Evolutionary conservation across 1,139 yeast genomes (phyloP).

Genomic region (Lodderomyces margitis): DNA sequence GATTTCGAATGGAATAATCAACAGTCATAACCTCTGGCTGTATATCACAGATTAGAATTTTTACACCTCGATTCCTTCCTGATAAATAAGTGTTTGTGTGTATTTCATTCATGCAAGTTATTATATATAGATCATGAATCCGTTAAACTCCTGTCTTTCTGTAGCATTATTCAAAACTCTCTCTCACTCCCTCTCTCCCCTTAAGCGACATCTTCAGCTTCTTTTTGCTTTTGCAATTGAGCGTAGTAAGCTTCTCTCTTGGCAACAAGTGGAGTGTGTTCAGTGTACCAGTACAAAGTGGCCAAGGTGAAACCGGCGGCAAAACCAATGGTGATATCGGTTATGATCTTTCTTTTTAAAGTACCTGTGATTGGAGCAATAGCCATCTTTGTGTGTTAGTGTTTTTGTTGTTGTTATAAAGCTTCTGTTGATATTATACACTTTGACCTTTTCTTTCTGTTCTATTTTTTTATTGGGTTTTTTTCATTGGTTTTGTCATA

Average conservation of each 20-base stretch:
- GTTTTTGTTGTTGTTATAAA: not conserved
- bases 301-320: conserved; percentile 41
- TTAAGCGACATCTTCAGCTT: conserved; percentile 52
- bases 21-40: conserved; percentile 36
- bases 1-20: conserved; percentile 57
- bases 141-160: no score
- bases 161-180: not conserved
- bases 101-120: no score
- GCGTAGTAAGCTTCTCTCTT: conserved; percentile 87
- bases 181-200: not conserved
- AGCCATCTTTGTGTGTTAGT: no score
- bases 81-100: not conserved
- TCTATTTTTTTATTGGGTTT: not conserved
- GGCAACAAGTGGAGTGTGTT: conserved; percentile 68
- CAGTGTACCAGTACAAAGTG: conserved; percentile 33
- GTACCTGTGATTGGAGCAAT: conserved; percentile 89
- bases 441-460: not conserved
- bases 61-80: not conserved
- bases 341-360: conserved; percentile 76
- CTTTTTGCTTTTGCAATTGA: conserved; percentile 68
- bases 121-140: no score
- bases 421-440: no score
- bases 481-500: not conserved
- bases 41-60: conserved; percentile 7
- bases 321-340: conserved; percentile 73